Conservation (phyloP, 805 yeast genomes). For the Kregervanrija fluxuum region DNA sequence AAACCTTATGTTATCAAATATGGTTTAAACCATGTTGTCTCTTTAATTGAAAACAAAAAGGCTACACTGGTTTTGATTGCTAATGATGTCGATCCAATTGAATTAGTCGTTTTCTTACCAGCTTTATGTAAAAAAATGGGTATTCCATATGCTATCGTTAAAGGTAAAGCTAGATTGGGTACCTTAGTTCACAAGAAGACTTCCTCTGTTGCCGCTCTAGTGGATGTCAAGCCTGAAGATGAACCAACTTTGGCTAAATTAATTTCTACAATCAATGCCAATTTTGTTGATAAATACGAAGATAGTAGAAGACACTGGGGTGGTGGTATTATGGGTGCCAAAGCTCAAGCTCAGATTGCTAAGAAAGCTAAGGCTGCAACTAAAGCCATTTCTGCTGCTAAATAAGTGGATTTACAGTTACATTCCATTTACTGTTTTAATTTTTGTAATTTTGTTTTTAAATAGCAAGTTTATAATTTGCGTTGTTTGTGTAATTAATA, state of each 20-base stretch:
- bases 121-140: constrained; percentile 99
- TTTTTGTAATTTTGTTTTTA: too few relatives aligned
- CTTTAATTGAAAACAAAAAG: constrained; percentile 96
- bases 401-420: too few relatives aligned
- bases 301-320: constrained; percentile 99
- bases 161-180: constrained; percentile 98
- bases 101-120: constrained; percentile 94
- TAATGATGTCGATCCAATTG: constrained; percentile 98
- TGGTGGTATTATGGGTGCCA: constrained; percentile 97
- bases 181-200: constrained; percentile 96
- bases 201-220: constrained; percentile 93
- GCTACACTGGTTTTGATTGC: constrained; percentile 96
- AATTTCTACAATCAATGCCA: constrained; percentile 86
- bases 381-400: constrained; percentile 59
- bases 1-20: constrained; percentile 96
- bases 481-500: too few relatives aligned
- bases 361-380: constrained; percentile 54
- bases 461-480: too few relatives aligned
- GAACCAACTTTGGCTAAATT: constrained; percentile 91
- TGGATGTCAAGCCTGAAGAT: constrained; percentile 92
- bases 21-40: constrained; percentile 99
- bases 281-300: constrained; percentile 91
- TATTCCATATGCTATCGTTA: constrained; percentile 96
- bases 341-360: constrained; percentile 79
- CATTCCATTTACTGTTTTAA: too few relatives aligned